phyloP scores from a whole-genome alignment of 768 basidiomycete genomes.

The Rhodotorula paludigena region DNA sequence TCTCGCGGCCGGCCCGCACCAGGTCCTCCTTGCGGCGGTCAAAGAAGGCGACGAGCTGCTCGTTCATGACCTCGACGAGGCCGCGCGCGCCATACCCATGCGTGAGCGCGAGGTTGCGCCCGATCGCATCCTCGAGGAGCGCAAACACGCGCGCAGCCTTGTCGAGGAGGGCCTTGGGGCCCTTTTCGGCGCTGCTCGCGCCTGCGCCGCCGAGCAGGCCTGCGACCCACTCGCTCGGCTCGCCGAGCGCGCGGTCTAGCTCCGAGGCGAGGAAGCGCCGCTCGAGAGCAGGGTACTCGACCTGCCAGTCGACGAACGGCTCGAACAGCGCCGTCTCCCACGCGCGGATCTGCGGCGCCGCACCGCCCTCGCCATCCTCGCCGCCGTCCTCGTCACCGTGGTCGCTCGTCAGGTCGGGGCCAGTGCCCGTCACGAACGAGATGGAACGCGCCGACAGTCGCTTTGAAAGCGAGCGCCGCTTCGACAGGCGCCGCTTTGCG shows the following conservation, averaged over 20 bases:
- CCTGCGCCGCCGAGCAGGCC: background rate
- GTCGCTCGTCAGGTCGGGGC: constrained; percentile 11
- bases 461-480: constrained; percentile 47
- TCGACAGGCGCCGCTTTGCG: constrained; percentile 39
- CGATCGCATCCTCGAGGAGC: constrained; percentile 71
- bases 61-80: constrained; percentile 68
- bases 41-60: constrained; percentile 66
- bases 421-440: constrained; percentile 32
- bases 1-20: constrained; percentile 8
- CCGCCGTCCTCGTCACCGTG: constrained; percentile 4
- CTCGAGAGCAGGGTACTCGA: constrained; percentile 76
- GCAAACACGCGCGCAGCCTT: constrained; percentile 61
- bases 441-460: constrained; percentile 33
- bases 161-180: constrained; percentile 33
- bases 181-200: constrained; percentile 1
- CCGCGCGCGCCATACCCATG: constrained; percentile 79
- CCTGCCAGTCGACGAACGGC: constrained; percentile 86
- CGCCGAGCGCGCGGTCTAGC: constrained; percentile 3
- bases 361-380: background rate
- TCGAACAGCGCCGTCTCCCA: constrained; percentile 94
- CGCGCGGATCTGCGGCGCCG: constrained; percentile 9
- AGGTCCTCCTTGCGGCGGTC: constrained; percentile 33
- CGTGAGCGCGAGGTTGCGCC: constrained; percentile 71
- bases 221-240: constrained; percentile 19
- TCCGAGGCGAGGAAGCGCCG: constrained; percentile 56